A percentile compares a stretch with the other conserved stretches of the same genome.
Evolutionary conservation across 331 rosid species (phyloP).

Genomic region (Malus hybrid): DNA sequence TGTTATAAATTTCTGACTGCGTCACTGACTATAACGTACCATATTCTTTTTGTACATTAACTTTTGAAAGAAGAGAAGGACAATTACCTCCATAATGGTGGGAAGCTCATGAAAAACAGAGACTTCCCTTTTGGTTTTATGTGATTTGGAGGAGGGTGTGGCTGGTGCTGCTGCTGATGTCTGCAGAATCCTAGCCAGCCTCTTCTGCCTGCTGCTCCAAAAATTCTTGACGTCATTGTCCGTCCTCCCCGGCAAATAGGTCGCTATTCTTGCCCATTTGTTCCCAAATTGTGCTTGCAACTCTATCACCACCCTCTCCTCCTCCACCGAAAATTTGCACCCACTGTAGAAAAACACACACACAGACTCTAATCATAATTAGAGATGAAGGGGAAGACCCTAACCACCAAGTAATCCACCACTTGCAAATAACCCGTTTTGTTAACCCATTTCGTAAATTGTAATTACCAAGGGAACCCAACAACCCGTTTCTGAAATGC

Average conservation of each 20-base stretch:
- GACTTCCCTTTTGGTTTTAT: slow-evolving; percentile 25
- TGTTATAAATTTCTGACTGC: too few species aligned
- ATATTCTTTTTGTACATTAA: not conserved
- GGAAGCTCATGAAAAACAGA: slow-evolving; percentile 16
- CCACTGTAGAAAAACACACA: slow-evolving; percentile 35
- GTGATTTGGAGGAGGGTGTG: slow-evolving; percentile 37
- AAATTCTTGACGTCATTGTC: slow-evolving; percentile 85
- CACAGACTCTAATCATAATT: not conserved
- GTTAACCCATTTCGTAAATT: not conserved
- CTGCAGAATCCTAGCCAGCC: slow-evolving; percentile 61
- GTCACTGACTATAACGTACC: not conserved
- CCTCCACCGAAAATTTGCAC: slow-evolving; percentile 69
- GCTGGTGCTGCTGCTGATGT: slow-evolving; percentile 23
- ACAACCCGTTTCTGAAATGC: not conserved
- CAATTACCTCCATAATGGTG: slow-evolving; percentile 28
- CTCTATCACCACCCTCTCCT: slow-evolving; percentile 80
- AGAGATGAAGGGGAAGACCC: not conserved
- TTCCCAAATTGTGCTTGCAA: slow-evolving; percentile 72
- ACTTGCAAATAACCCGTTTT: too few species aligned
- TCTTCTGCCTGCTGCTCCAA: slow-evolving; percentile 89
- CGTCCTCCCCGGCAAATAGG: slow-evolving; percentile 63
- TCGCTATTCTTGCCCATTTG: slow-evolving; percentile 83
- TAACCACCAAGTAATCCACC: too few species aligned
- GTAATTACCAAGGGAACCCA: not conserved
- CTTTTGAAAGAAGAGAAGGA: not conserved